These are phyloP conservation scores for Penicillium silybi DNA, from an alignment of 495 filamentous ascomycete genomes.

Conservation along the genomic window DNA sequence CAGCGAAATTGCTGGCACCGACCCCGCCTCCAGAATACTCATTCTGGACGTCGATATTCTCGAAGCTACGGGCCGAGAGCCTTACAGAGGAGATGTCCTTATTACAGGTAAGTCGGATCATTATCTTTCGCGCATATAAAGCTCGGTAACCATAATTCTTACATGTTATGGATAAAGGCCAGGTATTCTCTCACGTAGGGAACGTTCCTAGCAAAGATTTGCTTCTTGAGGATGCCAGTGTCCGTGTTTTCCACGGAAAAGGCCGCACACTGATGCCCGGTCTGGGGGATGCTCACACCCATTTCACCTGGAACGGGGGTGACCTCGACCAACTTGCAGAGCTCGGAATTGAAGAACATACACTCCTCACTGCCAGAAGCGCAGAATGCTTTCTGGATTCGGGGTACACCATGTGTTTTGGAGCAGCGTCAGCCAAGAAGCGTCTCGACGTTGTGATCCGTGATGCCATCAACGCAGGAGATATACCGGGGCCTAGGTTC, in stretches of 20 bases:
- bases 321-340: conserved; percentile 34
- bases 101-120: conserved; percentile 39
- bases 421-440: conserved; percentile 48
- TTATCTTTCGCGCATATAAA: neutral
- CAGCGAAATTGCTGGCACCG: conserved; percentile 30
- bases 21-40: conserved; percentile 34
- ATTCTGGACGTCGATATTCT: conserved; percentile 48
- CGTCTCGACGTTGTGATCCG: conserved; percentile 48
- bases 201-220: conserved; percentile 30
- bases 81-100: conserved; percentile 47
- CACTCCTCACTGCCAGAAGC: conserved; percentile 38
- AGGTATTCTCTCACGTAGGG: conserved; percentile 40
- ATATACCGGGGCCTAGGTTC: conserved; percentile 49
- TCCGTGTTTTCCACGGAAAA: conserved; percentile 35
- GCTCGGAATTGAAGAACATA: conserved; percentile 46
- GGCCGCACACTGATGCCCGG: conserved; percentile 48
- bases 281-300: conserved; percentile 47
- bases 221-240: conserved; percentile 29
- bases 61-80: conserved; percentile 42
- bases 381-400: conserved; percentile 45
- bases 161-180: conserved; percentile 7
- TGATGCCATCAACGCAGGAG: conserved; percentile 52
- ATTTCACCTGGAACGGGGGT: conserved; percentile 48
- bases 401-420: conserved; percentile 48
- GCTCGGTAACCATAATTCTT: too few relatives aligned